phyloP scores from a whole-genome alignment of 768 basidiomycete species.

The Galerina marginata region DNA sequence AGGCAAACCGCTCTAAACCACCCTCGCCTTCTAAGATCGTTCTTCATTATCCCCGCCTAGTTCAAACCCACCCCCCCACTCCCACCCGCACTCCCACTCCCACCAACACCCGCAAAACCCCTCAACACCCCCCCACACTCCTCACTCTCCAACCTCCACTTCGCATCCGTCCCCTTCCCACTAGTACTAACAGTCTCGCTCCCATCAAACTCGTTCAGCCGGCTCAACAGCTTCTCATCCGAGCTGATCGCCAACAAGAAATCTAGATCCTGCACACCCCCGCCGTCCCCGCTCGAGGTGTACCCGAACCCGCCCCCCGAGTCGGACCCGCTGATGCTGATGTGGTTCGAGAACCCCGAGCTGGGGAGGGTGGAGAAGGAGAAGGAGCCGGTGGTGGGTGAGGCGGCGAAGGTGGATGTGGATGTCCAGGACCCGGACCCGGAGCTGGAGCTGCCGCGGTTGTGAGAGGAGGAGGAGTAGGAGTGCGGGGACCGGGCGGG shows the following conservation, averaged over 20 bases:
- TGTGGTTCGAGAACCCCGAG: background rate
- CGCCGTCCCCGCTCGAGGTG: constrained; percentile 12
- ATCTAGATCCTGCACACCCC: constrained; percentile 39
- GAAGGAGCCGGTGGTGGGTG: background rate
- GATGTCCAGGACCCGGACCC: constrained; percentile 27
- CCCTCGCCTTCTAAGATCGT: background rate
- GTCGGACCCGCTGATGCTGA: background rate
- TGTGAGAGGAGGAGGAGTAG: background rate
- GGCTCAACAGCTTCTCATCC: constrained; percentile 79
- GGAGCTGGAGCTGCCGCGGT: background rate
- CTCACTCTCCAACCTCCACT: constrained; percentile 59
- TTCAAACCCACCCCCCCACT: background rate
- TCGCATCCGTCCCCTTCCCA: constrained; percentile 78
- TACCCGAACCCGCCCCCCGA: background rate
- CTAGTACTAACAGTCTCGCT: constrained; percentile 77
- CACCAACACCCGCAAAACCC: constrained; percentile 27
- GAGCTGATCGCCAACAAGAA: constrained; percentile 71
- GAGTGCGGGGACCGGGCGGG: constrained; percentile 41
- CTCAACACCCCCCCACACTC: constrained; percentile 36
- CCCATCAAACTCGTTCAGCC: constrained; percentile 75
- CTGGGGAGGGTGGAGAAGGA: background rate
- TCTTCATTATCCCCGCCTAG: background rate
- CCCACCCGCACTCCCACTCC: background rate
- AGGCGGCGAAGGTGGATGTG: constrained; percentile 5
- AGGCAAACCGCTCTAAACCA: no score